Base-by-base conservation (phyloP, 169 alveolate species). In the Plasmodium gallinaceum region DNA sequence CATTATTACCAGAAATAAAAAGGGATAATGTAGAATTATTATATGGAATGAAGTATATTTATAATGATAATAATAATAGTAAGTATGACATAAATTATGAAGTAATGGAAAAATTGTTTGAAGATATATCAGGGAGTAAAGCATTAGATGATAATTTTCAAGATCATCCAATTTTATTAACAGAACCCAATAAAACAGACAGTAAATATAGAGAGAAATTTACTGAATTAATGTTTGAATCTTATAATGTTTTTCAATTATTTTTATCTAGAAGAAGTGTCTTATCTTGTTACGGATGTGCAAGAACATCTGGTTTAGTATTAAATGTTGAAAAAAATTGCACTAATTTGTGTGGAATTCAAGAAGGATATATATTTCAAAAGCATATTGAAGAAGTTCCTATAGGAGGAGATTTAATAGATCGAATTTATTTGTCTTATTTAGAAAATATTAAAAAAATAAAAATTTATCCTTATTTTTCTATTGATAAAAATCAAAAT, bases 251-350 rank as follows among this genome's bases (percentile, higher is more conserved):
- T 9, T 90, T 83, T 62, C 93, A 88, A 66, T 60, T 93, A 51
- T 91, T 88, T 68, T 45, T 93, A 69, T 91, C 95, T 22, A 93
- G 91, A 69, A 78, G 96, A 70, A 91, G 95, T 57, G 92, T 93
- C 7, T 66, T 93, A 42, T 52, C 94, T 2, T 93, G 96, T 65
- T 93, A 93, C 57, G 96, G 95, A 26, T 92, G 95, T 52, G 96
- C 93, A 43, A 43, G 93, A 57, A 86, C 93, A 64, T 92, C 95
- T 43, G 95, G 93, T 12, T 69, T 92, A 16, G 95, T 93, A 9
- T 93, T 93, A 20, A 91, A 92, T 73, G 93, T 93, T n/a, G 96
- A 94, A 58, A 94, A 93, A 64, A 74, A 94, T 46, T 93, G 95
- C 64, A 91, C 93, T 12, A 93, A 88, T 48, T 88, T 93, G 42